phyloP scores from a whole-genome alignment of 208 protist genomes.

The Acanthamoeba sp. region DNA sequence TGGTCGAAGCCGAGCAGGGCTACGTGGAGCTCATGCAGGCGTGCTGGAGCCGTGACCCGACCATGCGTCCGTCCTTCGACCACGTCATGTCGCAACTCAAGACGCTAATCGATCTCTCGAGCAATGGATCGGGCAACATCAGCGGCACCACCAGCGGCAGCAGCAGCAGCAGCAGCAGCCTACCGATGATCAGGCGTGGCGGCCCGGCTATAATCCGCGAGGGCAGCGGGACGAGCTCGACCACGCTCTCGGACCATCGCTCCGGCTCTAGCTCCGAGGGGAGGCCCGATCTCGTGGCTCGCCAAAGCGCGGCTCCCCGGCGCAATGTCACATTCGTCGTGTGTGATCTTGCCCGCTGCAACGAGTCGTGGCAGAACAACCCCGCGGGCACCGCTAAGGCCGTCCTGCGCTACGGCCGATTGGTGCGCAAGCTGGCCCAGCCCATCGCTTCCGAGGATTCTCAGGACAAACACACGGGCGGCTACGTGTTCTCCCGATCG shows the following conservation, averaged over 20 bases:
- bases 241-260: background rate
- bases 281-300: background rate
- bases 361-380: slow-evolving; percentile 47
- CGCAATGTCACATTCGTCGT: slow-evolving; percentile 5
- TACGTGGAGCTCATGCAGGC: slow-evolving; percentile 33
- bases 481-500: slow-evolving; percentile 34
- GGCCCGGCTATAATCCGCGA: background rate
- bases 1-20: background rate
- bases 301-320: background rate
- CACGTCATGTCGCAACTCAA: slow-evolving; percentile 65
- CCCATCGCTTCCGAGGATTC: background rate
- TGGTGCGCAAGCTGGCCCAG: background rate
- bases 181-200: background rate
- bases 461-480: background rate
- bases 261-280: background rate
- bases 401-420: background rate
- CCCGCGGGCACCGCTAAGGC: slow-evolving; percentile 29
- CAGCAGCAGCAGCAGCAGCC: background rate
- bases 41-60: slow-evolving; percentile 30
- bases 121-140: background rate
- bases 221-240: background rate
- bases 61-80: slow-evolving; percentile 13
- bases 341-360: slow-evolving; percentile 32
- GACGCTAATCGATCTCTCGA: background rate
- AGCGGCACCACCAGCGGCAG: background rate